Base-by-base conservation (phyloP, 331 rosid species). In the Quercus tomentella region DNA sequence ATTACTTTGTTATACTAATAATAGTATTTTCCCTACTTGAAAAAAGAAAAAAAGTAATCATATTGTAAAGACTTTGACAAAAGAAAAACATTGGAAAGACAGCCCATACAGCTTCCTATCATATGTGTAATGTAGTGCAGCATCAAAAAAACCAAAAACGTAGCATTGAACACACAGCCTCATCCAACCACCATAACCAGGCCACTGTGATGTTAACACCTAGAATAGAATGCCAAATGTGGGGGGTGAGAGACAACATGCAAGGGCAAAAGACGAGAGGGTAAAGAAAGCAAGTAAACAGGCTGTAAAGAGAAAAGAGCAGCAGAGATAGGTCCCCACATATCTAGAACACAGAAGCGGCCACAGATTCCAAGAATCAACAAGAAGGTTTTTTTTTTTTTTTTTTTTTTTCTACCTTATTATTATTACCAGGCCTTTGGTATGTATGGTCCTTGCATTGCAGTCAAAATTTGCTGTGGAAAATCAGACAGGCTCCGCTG, bases 271-370 rank as follows among this genome's bases (percentile, higher is more conserved):
- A 72, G 72, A 61, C 18, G 15, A 43, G 15, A 31, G 72, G 62
- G 28, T 20, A 56, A 21, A 20, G 14, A 33, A 74, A 79, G 78
- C 18, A 43, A 6, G 79, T 20, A 56, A 56, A 85, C 91, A 83
- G 83, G 74, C 84, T 89, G 91, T 81, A 89, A 89, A 85, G 88
- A 43, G 63, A 30, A 49, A 21, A 26, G 20, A 26, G 56, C 17
- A 9, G 58, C 37, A 37, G 6, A 5, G 41, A 12, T 18, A 71
- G 81, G 81, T 84, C 85, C 86, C 86, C 87, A 77, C 82, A 31
- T 10, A 55, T 37, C 26, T 37, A 67, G 43, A 69, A 66, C 33
- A 55, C 45, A 70, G 49, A 82, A 77, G 33, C 23, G 54, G 35
- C 63, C 87, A 75, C 43, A 41, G 51, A 74, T 72, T 72, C 76